Evolutionary conservation across 768 basidiomycete genomes (phyloP), one percentile per base, ranked within the genome.

Genomic region (Xanthoconium purpureum): DNA sequence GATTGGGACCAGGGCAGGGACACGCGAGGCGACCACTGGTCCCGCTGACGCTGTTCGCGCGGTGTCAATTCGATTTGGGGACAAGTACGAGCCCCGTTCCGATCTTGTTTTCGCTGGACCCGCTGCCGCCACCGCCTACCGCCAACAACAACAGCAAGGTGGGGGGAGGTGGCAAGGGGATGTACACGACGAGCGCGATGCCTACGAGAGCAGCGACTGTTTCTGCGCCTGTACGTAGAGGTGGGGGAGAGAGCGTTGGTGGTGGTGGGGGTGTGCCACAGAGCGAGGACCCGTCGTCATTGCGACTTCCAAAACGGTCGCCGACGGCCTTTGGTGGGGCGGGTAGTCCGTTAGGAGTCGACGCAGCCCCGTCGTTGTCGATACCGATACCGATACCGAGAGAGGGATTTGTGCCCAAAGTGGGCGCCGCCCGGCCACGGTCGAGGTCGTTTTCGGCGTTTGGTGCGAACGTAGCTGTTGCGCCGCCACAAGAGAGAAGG

Each of bases 361-460:
- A 44, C 39, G 40, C 18, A 42, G 33, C 37, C 15, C 45, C 57
- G 14, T 43, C 42, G 33, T 40, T 47, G 44, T 52, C 36, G 56
- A 15, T 53, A 33, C 70, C 71, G 56, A 15, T 53, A 33, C 70
- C 71, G 18, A 64, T 88, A 29, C 85, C 81, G 0, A 70, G 87
- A 14, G 75, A 85, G 0, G 85, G 87, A 46, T 89, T 91, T 63
- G 77, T 82, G 54, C 88, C 89, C 0, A 78, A 78, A 53, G 75
- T 74, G 10, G 75, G 77, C 8, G 75, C 75, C 3, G 62, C 74
- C 10, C 73, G 90, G 7, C 81, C 80, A 14, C 72, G 81, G 6
- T 91, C 90, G 6, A 70, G 89, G 48, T 90, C 88, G 20, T 92
- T 92, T 65, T 91, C 89, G 10, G 86, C 82, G 3, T 86, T 90